Conservation (phyloP, 768 basidiomycete species). For the Chlorophyllum brunneum region DNA sequence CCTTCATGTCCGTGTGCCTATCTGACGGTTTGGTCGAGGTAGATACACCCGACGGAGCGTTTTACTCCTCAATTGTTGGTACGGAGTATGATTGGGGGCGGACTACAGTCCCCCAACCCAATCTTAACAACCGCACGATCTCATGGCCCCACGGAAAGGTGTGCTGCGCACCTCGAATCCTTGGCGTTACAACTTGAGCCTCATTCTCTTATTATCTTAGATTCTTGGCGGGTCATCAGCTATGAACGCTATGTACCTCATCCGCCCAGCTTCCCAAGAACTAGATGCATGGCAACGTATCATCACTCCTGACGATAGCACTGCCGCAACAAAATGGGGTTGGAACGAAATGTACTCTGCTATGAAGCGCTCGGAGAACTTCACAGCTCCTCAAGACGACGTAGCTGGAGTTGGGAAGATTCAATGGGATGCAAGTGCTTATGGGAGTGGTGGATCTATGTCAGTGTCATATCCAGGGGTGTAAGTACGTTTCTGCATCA, state of each 20-base stretch:
- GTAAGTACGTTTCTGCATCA: constrained; percentile 25
- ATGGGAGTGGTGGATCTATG: constrained; percentile 49
- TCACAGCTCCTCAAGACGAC: constrained; percentile 40
- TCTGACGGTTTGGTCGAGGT: not conserved
- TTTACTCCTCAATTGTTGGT: constrained; percentile 40
- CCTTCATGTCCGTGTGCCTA: not conserved
- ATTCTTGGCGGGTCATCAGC: constrained; percentile 59
- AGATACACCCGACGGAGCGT: constrained; percentile 46
- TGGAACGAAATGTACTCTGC: constrained; percentile 41
- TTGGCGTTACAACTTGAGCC: too few species aligned
- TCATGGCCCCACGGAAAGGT: constrained; percentile 57
- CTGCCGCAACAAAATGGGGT: constrained; percentile 32
- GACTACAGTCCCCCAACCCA: constrained; percentile 37
- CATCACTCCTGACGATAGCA: constrained; percentile 27
- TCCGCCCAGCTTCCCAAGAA: constrained; percentile 45
- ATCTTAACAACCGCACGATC: constrained; percentile 35
- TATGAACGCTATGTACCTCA: constrained; percentile 60
- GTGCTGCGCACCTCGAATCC: not conserved
- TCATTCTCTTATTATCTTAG: too few species aligned
- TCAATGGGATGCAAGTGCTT: constrained; percentile 35
- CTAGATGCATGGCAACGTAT: constrained; percentile 41
- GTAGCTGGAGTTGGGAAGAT: constrained; percentile 39
- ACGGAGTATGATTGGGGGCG: constrained; percentile 49
- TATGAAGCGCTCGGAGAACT: constrained; percentile 54
- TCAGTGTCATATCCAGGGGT: constrained; percentile 40